Evolutionary conservation across 352 stramenopile genomes (phyloP).

Genomic region (Phytophthora litchii): DNA sequence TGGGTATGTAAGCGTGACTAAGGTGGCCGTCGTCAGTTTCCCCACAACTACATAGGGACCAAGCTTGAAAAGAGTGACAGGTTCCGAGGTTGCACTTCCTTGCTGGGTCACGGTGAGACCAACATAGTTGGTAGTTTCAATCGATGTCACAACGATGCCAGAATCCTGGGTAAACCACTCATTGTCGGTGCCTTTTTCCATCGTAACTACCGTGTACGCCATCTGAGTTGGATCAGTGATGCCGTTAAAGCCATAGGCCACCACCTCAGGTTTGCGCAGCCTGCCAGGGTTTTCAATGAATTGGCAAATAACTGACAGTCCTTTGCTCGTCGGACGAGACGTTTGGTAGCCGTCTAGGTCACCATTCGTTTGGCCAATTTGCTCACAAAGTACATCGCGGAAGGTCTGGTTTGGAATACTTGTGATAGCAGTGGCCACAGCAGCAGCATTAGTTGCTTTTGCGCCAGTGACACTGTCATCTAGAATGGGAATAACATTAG

Average conservation of each 20-base stretch:
- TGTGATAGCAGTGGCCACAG: conserved; percentile 45
- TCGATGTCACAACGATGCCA: conserved; percentile 9
- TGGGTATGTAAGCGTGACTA: conserved; percentile 37
- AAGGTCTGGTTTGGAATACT: conserved; percentile 61
- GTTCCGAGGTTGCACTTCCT: background rate
- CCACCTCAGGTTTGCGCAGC: conserved; percentile 60
- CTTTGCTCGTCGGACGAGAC: conserved; percentile 12
- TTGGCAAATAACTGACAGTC: conserved; percentile 65
- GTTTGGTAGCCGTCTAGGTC: background rate
- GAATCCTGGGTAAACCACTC: conserved; percentile 66
- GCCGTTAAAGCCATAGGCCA: conserved; percentile 20
- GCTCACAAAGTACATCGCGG: conserved; percentile 43
- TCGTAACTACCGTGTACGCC: conserved; percentile 38
- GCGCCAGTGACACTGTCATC: conserved; percentile 18
- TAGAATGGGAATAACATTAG: conserved; percentile 49
- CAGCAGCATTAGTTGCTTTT: conserved; percentile 18
- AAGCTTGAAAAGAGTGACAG: conserved; percentile 29
- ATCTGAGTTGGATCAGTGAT: conserved; percentile 9
- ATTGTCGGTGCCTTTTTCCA: conserved; percentile 46
- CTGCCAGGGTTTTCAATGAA: conserved; percentile 57
- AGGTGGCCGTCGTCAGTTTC: background rate
- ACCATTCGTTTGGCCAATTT: background rate
- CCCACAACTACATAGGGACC: conserved; percentile 26
- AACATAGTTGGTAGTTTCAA: background rate
- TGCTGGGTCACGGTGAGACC: conserved; percentile 1